Conservation (phyloP, 495 filamentous ascomycete genomes). For the Diplogelasinospora grovesii region DNA sequence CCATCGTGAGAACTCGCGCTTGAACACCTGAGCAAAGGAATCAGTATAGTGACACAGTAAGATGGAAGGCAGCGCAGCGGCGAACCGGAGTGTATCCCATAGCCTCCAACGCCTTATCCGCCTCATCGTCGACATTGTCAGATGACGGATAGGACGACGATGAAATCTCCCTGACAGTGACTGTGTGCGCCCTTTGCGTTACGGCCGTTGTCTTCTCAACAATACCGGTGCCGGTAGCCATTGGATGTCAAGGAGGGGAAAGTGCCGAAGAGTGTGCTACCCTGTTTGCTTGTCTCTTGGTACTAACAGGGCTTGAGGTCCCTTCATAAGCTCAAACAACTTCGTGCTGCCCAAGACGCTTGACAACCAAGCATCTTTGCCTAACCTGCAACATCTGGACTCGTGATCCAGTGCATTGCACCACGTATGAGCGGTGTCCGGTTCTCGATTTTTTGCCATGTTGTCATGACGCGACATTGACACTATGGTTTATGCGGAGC, state of each 20-base stretch:
- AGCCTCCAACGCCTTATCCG: slow-evolving; percentile 25
- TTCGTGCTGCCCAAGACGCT: not conserved
- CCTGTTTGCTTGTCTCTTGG: not conserved
- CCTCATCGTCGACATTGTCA: slow-evolving; percentile 17
- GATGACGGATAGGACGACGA: slow-evolving; percentile 1
- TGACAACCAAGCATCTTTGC: not conserved
- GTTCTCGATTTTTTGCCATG: too few species aligned
- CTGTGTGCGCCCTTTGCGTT: not conserved
- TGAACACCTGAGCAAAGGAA: slow-evolving; percentile 44
- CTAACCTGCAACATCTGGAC: too few species aligned
- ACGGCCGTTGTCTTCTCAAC: slow-evolving; percentile 6
- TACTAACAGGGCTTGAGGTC: too few species aligned
- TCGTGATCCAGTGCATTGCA: too few species aligned
- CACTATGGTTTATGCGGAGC: slow-evolving; percentile 1
- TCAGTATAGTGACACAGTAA: slow-evolving; percentile 1
- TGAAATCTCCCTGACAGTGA: not conserved
- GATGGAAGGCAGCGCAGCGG: too few species aligned
- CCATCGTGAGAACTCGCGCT: slow-evolving; percentile 56
- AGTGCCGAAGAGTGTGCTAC: not conserved
- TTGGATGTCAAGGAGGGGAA: too few species aligned
- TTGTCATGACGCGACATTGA: slow-evolving; percentile 9
- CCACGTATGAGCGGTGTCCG: too few species aligned
- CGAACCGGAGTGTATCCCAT: slow-evolving; percentile 28
- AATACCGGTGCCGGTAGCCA: not conserved
- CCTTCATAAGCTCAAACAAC: not conserved